phyloP scores from a whole-genome alignment of 1,139 yeast genomes.

The Taiozyma sp. region DNA sequence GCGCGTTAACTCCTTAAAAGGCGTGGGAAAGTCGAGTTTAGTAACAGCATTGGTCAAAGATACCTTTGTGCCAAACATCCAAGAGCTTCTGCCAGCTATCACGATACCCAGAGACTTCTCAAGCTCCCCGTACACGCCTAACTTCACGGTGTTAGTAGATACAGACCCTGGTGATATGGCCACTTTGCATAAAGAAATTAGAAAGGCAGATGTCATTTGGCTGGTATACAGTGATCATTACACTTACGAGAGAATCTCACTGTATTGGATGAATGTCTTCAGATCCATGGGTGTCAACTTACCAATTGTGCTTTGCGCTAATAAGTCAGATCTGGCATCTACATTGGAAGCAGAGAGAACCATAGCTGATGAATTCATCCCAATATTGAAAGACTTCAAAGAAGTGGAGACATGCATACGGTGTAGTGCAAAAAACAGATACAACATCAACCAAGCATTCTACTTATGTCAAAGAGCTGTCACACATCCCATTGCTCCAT shows the following conservation, averaged over 20 bases:
- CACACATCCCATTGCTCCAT: constrained; percentile 89
- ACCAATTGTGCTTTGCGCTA: constrained; percentile 89
- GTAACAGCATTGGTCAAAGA: constrained; percentile 81
- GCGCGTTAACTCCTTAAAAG: constrained; percentile 11
- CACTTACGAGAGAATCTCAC: constrained; percentile 84
- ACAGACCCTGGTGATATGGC: constrained; percentile 66
- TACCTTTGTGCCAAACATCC: constrained; percentile 68
- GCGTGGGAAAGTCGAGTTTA: constrained; percentile 76
- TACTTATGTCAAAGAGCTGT: constrained; percentile 91
- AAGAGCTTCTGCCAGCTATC: constrained; percentile 76
- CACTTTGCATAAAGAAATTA: constrained; percentile 64
- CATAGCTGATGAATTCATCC: constrained; percentile 58
- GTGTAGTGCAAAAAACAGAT: constrained; percentile 75
- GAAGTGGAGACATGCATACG: constrained; percentile 91
- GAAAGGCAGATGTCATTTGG: constrained; percentile 90
- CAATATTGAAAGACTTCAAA: constrained; percentile 83
- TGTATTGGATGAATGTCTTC: constrained; percentile 93
- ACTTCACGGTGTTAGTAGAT: constrained; percentile 70
- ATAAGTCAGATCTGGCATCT: constrained; percentile 55
- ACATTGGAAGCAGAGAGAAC: constrained; percentile 26
- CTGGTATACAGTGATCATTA: constrained; percentile 89
- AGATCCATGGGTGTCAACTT: constrained; percentile 88
- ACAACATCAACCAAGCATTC: constrained; percentile 85
- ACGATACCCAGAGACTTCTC: constrained; percentile 70
- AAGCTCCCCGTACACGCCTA: constrained; percentile 55